Base-by-base conservation (phyloP, 169 alveolate species). In the Fabrea salina region DNA sequence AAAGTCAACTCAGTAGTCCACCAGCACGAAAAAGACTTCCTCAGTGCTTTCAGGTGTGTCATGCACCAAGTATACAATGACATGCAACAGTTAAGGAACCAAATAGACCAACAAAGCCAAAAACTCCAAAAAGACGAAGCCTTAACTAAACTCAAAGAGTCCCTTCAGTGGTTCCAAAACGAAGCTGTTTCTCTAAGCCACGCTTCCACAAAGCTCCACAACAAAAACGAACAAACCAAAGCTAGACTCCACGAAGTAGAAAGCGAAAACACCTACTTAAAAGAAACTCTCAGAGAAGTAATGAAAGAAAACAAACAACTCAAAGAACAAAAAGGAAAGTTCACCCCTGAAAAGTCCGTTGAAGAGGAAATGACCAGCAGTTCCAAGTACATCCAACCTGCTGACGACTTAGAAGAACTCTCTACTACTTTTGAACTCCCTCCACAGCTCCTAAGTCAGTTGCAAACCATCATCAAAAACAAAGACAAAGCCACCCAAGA, bases 11-110 rank as follows among this genome's bases (percentile, higher is more conserved):
- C 16, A 30, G 32, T 61, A 4, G 49, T 61, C 25, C 74, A 61
- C 41, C 8, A 27, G 5, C 74, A 61, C 39, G 74, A 61, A 61
- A 61, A 61, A 61, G 74, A 61, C 54, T 61, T 61, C 49, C 74
- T 61, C 27, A 51, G 16, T n/a, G 74, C 74, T 1, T 61, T 61
- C 50, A 61, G 74, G 74, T 16, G 19, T 13, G 39, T 61, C 50
- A 61, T 61, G 74, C 25, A 25, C 25, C 41, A 61, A 61, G 74
- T 61, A 16, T 8, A 61, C 11, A 13, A 27, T 0, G 74, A 61
- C 32, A 61, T 61, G 74, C 11, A 16, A 16, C 32, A 61, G 39
- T 30, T 61, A 1, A 16, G 74, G 7, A 51, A 61, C 22, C 11
- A 35, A 13, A n/a, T 51, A 35, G 74, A 61, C 39, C 54, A 61